Evolutionary conservation across 176 grass and related monocot genomes (phyloP), one percentile per base, ranked within the genome.

Genomic region (Cymbopogon citratus): DNA sequence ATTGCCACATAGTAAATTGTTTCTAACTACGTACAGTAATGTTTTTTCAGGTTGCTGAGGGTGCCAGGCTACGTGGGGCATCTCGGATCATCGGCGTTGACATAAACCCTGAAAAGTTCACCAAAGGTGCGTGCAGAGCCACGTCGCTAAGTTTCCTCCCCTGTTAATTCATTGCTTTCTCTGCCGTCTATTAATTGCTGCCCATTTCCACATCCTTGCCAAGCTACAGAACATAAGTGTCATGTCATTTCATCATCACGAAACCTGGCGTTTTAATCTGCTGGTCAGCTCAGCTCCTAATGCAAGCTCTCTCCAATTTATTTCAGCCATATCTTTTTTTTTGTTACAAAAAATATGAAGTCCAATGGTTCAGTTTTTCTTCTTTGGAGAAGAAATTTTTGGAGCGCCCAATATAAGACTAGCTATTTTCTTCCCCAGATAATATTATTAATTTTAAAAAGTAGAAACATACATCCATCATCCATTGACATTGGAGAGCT

Each of bases 81-180:
- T 43, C 82, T 13, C 73, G 72, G 71, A 94, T 98, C 71, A 92
- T 98, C 8, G 95, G 90, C 0, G 82, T 98, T 26, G 92, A 94
- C 51, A 85, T 92, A 49, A 94, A 94, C 63, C 57, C 86, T 7
- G 87, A 95, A 16, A 98, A 98, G 44, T 86, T 89, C 27, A 24
- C 63, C 1, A 91, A 91, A 74, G 95, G 95, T 98, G 80, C 11
- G 6, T 39, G 11, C 9, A 25, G 23, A 10, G 35, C 26, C 77
- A 76, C 3, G 34, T 27, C 33, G 57, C 19, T 19, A 48, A 46
- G 44, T 5, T 6, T 48, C 13, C 39, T 5, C 12, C 10, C 1
- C 9, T 2, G 1, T 27, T 46, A 24, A n/a, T n/a, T n/a, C 24
- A 2, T 33, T 13, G 7, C 5, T 44, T 31, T 23, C 4, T n/a